These are phyloP conservation scores for Salix suchowensis DNA, from an alignment of 345 rosid genomes.

Conservation along the genomic window DNA sequence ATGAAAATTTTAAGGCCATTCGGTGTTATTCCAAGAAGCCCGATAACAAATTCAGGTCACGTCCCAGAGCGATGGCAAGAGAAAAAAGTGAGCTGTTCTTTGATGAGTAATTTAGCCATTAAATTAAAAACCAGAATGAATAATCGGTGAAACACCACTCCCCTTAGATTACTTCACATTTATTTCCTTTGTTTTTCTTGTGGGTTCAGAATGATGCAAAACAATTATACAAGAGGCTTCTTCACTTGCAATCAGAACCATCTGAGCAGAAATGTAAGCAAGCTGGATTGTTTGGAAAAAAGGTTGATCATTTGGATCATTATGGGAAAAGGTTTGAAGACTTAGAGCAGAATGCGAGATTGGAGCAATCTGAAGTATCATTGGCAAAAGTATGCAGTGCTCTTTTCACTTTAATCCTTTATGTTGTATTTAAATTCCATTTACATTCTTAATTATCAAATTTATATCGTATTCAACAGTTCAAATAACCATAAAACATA, in stretches of 20 bases:
- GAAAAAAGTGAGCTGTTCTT: no score
- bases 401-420: constrained; percentile 1
- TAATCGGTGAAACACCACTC: neutral
- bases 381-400: constrained; percentile 48
- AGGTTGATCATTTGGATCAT: constrained; percentile 59
- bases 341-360: constrained; percentile 58
- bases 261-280: constrained; percentile 34
- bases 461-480: neutral
- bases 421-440: neutral
- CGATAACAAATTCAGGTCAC: no score
- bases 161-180: neutral
- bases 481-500: neutral
- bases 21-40: no score
- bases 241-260: constrained; percentile 47
- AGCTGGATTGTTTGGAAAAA: constrained; percentile 43
- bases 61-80: no score
- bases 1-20: no score
- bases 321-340: constrained; percentile 62
- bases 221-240: constrained; percentile 45
- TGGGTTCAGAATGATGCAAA: constrained; percentile 48
- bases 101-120: no score
- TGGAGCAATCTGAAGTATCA: constrained; percentile 66
- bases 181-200: neutral
- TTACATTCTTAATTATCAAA: neutral
- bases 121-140: no score